These are phyloP conservation scores for Agroathelia rolfsii DNA, from an alignment of 1,284 basidiomycete species.

Conservation along the genomic window DNA sequence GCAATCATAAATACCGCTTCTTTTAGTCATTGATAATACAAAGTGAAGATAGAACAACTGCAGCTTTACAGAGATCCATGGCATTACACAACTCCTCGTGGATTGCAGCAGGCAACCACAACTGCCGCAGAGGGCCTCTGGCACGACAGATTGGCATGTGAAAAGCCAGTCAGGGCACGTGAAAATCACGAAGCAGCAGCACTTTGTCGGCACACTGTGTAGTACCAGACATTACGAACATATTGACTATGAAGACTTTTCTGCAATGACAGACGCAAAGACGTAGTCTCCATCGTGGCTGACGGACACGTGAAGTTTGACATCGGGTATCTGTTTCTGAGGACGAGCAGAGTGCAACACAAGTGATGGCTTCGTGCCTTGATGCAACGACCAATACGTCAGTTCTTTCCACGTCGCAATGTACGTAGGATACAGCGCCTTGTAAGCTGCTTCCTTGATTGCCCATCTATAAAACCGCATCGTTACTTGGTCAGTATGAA, in stretches of 20 bases:
- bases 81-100: too few species aligned
- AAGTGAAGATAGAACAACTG: too few species aligned
- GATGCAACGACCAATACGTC: conserved; percentile 33
- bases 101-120: too few species aligned
- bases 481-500: background rate
- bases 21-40: too few species aligned
- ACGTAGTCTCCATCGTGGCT: conserved; percentile 84
- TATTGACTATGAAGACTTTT: too few species aligned
- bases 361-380: conserved; percentile 40
- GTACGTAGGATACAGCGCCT: conserved; percentile 63
- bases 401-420: conserved; percentile 74
- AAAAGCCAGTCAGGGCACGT: too few species aligned
- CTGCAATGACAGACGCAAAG: conserved; percentile 64
- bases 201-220: background rate
- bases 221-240: background rate
- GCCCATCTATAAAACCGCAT: conserved; percentile 49
- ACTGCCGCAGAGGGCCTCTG: too few species aligned
- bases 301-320: conserved; percentile 54
- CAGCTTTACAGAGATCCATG: too few species aligned
- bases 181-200: background rate
- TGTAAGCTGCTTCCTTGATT: conserved; percentile 86
- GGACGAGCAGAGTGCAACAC: conserved; percentile 26
- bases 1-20: too few species aligned
- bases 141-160: too few species aligned
- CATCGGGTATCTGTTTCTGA: conserved; percentile 12